phyloP scores from a whole-genome alignment of 441 rosid species.

The Brassica balearica region DNA sequence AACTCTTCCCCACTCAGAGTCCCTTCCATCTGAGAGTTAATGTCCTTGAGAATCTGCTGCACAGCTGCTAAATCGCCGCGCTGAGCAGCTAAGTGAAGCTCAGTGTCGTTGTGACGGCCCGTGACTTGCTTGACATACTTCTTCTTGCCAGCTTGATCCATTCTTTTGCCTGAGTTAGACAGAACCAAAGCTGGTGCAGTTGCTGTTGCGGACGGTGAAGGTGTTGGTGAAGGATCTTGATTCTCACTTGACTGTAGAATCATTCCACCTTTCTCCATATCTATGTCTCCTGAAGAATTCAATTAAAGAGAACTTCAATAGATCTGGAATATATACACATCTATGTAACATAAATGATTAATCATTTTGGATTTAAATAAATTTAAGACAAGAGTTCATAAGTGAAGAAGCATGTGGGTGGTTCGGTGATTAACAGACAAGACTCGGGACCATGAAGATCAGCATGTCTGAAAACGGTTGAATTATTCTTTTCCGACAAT shows the following conservation, averaged over 20 bases:
- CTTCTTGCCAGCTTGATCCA: conserved; percentile 90
- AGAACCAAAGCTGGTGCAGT: conserved; percentile 85
- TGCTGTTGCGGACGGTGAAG: conserved; percentile 81
- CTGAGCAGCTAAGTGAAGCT: conserved; percentile 89
- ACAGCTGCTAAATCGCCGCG: conserved; percentile 83
- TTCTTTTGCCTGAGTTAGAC: conserved; percentile 81
- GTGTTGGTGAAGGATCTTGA: conserved; percentile 72
- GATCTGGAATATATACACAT: conserved; percentile 30
- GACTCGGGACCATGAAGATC: conserved; percentile 43
- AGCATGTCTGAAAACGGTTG: conserved; percentile 44
- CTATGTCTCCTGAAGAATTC: conserved; percentile 55
- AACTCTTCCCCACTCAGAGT: conserved; percentile 70
- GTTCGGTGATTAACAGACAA: conserved; percentile 40
- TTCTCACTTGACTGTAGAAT: conserved; percentile 38
- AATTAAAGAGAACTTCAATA: conserved; percentile 25
- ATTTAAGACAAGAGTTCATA: background rate
- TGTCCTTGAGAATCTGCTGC: conserved; percentile 77
- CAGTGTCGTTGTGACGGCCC: conserved; percentile 95
- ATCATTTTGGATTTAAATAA: background rate
- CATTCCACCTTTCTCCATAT: conserved; percentile 68
- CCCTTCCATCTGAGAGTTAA: conserved; percentile 78
- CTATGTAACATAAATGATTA: background rate
- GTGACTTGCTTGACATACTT: conserved; percentile 98
- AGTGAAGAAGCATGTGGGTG: conserved; percentile 34
- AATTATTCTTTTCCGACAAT: conserved; percentile 43